Evolutionary conservation across 2,329 filamentous ascomycete species (phyloP).

Genomic region (Berkeleyomyces rouxiae): DNA sequence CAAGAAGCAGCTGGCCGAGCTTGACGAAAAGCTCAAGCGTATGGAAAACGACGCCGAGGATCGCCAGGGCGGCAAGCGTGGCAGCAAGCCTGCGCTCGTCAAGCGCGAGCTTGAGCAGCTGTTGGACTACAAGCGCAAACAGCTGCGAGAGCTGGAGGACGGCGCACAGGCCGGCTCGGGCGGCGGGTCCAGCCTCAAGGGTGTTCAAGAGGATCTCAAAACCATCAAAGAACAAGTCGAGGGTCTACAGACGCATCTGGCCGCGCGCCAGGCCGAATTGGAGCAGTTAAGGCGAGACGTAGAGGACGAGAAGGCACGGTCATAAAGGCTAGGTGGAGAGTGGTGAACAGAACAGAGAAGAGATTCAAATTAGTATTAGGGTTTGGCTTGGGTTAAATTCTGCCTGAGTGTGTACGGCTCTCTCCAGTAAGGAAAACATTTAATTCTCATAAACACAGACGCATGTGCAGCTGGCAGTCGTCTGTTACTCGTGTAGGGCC

Average conservation of each 20-base stretch:
- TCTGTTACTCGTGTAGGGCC: background rate
- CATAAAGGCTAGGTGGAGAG: constrained; percentile 18
- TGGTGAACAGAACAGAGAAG: background rate
- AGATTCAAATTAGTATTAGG: background rate
- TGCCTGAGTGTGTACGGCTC: background rate
- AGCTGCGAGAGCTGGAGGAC: constrained; percentile 57
- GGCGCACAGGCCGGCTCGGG: constrained; percentile 51
- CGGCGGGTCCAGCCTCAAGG: constrained; percentile 52
- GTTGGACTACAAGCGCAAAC: constrained; percentile 81
- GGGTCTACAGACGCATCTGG: constrained; percentile 68
- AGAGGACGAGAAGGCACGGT: constrained; percentile 61
- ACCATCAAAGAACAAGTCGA: constrained; percentile 92
- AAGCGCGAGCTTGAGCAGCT: constrained; percentile 90
- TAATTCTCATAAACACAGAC: background rate
- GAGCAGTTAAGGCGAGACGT: constrained; percentile 66
- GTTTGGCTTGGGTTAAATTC: background rate
- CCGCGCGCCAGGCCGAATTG: constrained; percentile 57
- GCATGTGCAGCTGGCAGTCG: background rate
- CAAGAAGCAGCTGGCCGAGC: constrained; percentile 77
- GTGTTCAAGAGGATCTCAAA: constrained; percentile 68
- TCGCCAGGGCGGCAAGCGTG: constrained; percentile 45
- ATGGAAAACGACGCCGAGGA: constrained; percentile 60
- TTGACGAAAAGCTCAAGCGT: constrained; percentile 74
- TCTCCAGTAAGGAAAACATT: background rate
- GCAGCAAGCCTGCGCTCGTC: constrained; percentile 74